These are phyloP conservation scores for Basipetospora chlamydospora DNA, from an alignment of 2,329 filamentous ascomycete genomes.

Conservation along the genomic window DNA sequence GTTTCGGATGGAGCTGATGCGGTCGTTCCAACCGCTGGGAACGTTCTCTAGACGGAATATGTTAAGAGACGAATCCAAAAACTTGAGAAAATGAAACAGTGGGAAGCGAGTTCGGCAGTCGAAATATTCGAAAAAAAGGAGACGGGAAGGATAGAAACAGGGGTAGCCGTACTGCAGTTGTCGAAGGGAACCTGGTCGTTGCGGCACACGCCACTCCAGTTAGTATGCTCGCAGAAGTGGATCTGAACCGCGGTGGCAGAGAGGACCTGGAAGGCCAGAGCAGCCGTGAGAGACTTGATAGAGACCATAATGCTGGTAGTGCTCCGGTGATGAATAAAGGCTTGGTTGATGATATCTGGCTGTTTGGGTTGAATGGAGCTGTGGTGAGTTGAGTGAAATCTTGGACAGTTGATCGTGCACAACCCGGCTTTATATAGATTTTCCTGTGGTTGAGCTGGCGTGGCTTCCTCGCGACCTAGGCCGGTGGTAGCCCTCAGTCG, in stretches of 20 bases:
- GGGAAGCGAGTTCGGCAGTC: neutral
- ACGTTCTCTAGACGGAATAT: neutral
- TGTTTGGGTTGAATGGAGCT: no score
- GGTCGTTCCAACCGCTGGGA: neutral
- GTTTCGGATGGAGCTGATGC: neutral
- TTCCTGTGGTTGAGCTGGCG: no score
- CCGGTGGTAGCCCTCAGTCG: no score
- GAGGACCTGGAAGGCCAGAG: neutral
- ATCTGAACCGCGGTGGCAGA: neutral
- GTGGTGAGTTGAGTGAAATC: no score
- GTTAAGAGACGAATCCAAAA: neutral
- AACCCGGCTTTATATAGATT: no score
- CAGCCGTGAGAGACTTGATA: neutral
- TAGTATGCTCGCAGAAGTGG: neutral
- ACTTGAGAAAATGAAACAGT: neutral
- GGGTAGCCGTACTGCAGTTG: neutral
- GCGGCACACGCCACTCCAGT: neutral
- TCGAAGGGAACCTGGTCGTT: neutral
- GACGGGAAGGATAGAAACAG: no score
- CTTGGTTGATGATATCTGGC: no score
- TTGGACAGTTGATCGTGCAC: no score
- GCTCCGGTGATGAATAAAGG: no score
- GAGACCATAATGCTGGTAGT: neutral
- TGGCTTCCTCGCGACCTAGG: no score
- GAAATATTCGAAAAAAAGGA: neutral